These are phyloP conservation scores for Metschnikowia lachancei DNA, from an alignment of 805 yeast genomes.

Conservation along the genomic window DNA sequence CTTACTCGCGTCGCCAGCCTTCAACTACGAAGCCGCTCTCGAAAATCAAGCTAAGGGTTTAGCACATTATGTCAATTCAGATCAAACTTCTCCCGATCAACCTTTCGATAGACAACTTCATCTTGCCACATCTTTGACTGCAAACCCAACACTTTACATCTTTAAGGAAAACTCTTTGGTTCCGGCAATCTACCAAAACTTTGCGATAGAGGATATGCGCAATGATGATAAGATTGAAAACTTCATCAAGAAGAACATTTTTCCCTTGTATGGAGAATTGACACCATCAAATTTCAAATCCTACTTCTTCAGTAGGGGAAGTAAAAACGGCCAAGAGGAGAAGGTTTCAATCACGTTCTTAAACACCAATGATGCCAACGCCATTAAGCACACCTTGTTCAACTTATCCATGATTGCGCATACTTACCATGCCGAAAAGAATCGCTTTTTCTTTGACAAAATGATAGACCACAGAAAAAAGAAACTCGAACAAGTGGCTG, in stretches of 20 bases:
- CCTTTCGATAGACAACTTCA: constrained; percentile 46
- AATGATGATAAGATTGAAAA: constrained; percentile 44
- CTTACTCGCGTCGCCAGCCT: constrained; percentile 52
- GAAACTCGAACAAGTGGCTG: constrained; percentile 45
- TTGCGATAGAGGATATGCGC: constrained; percentile 63
- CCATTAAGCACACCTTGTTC: constrained; percentile 33
- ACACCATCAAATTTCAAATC: constrained; percentile 35
- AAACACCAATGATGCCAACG: constrained; percentile 37
- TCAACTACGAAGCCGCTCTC: constrained; percentile 37
- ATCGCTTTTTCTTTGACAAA: constrained; percentile 38
- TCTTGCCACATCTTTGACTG: constrained; percentile 51
- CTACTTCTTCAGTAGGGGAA: constrained; percentile 31
- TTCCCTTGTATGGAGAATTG: constrained; percentile 55
- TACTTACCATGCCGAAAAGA: constrained; percentile 46
- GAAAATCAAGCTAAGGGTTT: constrained; percentile 41
- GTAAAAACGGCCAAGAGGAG: constrained; percentile 25
- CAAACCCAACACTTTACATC: constrained; percentile 60
- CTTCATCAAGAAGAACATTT: constrained; percentile 49
- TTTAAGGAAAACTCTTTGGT: constrained; percentile 56
- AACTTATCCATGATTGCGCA: constrained; percentile 46
- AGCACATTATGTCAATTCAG: constrained; percentile 45
- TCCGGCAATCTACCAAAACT: constrained; percentile 55
- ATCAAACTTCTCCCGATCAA: constrained; percentile 28
- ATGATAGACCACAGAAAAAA: constrained; percentile 25
- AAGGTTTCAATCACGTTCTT: constrained; percentile 52